Evolutionary conservation across 345 rosid species (phyloP), one percentile per base, ranked within the genome.

Genomic region (Dimocarpus longan): DNA sequence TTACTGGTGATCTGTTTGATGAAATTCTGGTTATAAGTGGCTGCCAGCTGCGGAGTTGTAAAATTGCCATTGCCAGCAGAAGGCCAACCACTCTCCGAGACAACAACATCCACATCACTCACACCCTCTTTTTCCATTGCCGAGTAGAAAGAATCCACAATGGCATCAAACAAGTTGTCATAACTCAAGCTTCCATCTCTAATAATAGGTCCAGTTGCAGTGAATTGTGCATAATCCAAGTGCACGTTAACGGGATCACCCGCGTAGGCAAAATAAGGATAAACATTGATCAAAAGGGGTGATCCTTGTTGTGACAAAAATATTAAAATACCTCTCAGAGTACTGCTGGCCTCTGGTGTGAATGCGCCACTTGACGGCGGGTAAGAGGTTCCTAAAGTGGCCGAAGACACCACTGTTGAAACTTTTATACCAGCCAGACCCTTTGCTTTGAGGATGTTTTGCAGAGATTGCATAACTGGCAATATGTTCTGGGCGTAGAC

Each of bases 11-110:
- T 21, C 52, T 73, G 83, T 5, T 50, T 71, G 44, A 83, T 39
- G 48, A 76, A n/a, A 39, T 79, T 83, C 70, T 66, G 19, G 60
- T 77, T 85, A 43, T 85, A 85, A 0, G 66, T 62, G 0, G 28
- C 39, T 0, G 86, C 87, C 11, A 71, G 65, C 15, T 73, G 68
- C 1, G 44, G 78, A 11, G 85, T 84, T 2, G 87, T 73, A 10
- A 76, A 19, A 7, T 57, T 1, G 3, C 79, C 85, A 28, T 83
- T 86, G 32, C 84, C 91, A 9, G 71, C 78, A 0, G 87, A 84
- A 18, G 89, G 90, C 89, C 89, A 86, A 15, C 89, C 88, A 1
- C 76, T 81, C 75, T 86, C 92, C 0, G 85, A 39, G 21, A 89
- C 86, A 5, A 72, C 85, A 18, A 84, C 19, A 0, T 70, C 15